Evolutionary conservation across 1,284 basidiomycete species (phyloP), one percentile per base, ranked within the genome.

Genomic region (Rhizoctonia solani): DNA sequence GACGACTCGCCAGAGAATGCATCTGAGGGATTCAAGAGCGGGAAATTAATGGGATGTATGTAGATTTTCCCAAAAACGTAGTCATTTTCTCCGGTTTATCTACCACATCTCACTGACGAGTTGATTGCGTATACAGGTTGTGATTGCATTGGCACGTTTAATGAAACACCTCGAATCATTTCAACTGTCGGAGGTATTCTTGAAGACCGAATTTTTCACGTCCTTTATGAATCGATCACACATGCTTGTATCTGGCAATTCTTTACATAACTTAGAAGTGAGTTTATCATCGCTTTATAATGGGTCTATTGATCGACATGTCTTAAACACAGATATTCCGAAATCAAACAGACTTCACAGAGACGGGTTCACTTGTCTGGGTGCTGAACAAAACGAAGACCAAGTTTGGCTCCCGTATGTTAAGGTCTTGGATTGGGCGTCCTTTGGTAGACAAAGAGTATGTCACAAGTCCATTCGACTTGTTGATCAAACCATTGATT

Each of bases 231-330:
- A 87, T 41, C 83, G 85, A 49, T 85, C 87, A 0, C 89, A 93
- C 71, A 97, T 98, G 95, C 82, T 95, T 14, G 81, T 99, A 53
- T 92, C 90, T 67, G 88, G 88, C 42, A 95, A 93, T 74, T 97
- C 96, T 0, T 78, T 98, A 14, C 82, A 83, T 29, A 98, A 98
- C 74, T 79, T 98, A 79, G 87, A 68, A 27, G 83, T 72, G 1
- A 70, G 30, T 54, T 39, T 32, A 54, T 8, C 23, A 6, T 54
- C 39, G 50, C 16, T 6, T 39, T 19, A 46, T 5, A 14, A 11
- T 9, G 5, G 29, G n/a, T 23, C 9, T 46, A 34, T 27, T 49
- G 30, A 13, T 4, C 8, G 46, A 11, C 47, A 44, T 34, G 54
- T 68, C 69, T 54, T 70, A 55, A 71, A 87, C 85, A 56, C 94